A percentile compares a stretch with the other conserved stretches of the same genome.
These are phyloP conservation scores for Agaricus blazei DNA, from an alignment of 768 basidiomycete genomes.

Conservation along the genomic window DNA sequence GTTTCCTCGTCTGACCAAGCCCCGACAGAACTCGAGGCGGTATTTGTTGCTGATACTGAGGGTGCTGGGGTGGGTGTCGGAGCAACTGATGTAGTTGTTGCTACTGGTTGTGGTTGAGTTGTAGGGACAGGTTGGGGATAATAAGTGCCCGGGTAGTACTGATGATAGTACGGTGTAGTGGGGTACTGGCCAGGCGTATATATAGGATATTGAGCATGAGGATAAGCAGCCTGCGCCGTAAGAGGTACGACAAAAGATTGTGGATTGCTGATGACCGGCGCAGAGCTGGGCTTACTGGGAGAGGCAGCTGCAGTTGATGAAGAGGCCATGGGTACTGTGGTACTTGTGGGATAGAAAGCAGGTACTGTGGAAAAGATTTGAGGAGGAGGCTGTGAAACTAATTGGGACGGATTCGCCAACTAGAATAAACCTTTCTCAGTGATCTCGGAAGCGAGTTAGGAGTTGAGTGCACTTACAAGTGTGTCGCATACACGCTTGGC, in stretches of 20 bases:
- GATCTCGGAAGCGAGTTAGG: not conserved
- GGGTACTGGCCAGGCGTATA: slow-evolving; percentile 46
- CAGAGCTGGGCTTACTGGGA: slow-evolving; percentile 21
- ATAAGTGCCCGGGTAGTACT: slow-evolving; percentile 31
- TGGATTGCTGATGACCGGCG: slow-evolving; percentile 62
- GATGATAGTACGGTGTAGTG: slow-evolving; percentile 58
- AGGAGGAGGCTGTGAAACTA: slow-evolving; percentile 64
- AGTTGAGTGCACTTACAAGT: slow-evolving; percentile 40
- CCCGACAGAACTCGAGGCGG: slow-evolving; percentile 29
- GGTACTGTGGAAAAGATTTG: slow-evolving; percentile 47
- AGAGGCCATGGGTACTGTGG: slow-evolving; percentile 24
- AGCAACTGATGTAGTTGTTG: slow-evolving; percentile 11
- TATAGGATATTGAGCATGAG: slow-evolving; percentile 40
- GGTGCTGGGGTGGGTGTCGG: slow-evolving; percentile 14
- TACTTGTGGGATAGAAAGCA: slow-evolving; percentile 25
- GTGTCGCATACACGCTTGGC: slow-evolving; percentile 77
- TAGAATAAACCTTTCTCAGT: slow-evolving; percentile 23
- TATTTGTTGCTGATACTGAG: slow-evolving; percentile 19
- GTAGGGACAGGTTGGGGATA: slow-evolving; percentile 14
- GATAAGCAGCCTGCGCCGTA: slow-evolving; percentile 42
- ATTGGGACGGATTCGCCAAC: slow-evolving; percentile 71
- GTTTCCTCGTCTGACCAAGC: slow-evolving; percentile 79
- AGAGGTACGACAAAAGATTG: slow-evolving; percentile 71
- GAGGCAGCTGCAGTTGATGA: slow-evolving; percentile 23
- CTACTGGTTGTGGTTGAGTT: slow-evolving; percentile 10